Base-by-base conservation (phyloP, 345 rosid species). In the Pistacia vera region DNA sequence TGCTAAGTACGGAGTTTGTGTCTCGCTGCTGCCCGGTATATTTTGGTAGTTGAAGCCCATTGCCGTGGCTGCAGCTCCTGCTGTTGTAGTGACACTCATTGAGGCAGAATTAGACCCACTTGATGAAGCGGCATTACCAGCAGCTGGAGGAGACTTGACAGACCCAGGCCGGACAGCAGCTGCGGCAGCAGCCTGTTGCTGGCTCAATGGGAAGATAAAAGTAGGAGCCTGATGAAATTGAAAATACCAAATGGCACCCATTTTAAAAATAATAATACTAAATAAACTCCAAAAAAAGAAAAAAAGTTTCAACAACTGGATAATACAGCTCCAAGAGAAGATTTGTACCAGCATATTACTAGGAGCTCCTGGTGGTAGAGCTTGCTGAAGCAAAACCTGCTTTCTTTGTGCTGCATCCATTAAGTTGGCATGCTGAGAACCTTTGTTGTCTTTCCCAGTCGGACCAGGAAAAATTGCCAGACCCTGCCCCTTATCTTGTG, bases 121-220 rank as follows among this genome's bases (percentile, higher is more conserved):
- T 41, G 89, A 75, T 28, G 97, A 63, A 30, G 86, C 75, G 46
- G 86, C 54, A 57, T 70, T 74, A 33, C 88, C 84, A 63, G 85
- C 76, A 63, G 77, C 81, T n/a, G 91, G 76, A 22, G 86, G 82
- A 66, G 95, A 85, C 79, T 90, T 90, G 46, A 87, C 87, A 54
- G 88, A 85, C n/a, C 92, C 89, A 1, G 97, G 86, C 36, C 91
- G 90, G 4, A 85, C 87, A 68, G 97, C 76, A 63, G 74, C 90
- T 1, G 95, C 91, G 28, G 88, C 90, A 2, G 91, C 91, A 11
- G 92, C 88, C 68, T 88, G 97, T 77, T 90, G 99, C 79, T 97
- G 99, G 85, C 87, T 87, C 80, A 94, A 57, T 56, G 99, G 99
- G 81, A 97, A 85, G 68, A 97, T 89, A 77, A 97, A 93, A 46